phyloP scores from a whole-genome alignment of 1,284 basidiomycete genomes.

The Agaricales sp. region DNA sequence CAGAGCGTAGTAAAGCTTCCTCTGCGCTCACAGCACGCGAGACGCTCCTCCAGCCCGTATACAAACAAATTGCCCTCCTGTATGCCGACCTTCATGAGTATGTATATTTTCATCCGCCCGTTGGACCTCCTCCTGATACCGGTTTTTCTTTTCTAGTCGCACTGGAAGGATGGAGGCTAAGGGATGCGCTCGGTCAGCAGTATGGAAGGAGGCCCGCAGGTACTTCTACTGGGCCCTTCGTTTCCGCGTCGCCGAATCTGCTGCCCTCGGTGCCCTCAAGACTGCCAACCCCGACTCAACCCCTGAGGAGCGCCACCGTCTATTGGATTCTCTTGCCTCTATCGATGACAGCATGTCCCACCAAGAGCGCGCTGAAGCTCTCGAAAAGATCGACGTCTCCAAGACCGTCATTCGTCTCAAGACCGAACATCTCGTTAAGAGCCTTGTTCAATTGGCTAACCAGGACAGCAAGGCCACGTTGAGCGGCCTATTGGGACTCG shows the following conservation, averaged over 20 bases:
- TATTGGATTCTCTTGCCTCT: conserved; percentile 50
- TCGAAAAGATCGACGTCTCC: conserved; percentile 60
- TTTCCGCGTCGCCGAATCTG: conserved; percentile 60
- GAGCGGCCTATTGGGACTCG: conserved; percentile 54
- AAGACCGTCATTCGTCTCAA: conserved; percentile 50
- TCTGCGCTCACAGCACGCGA: conserved; percentile 73
- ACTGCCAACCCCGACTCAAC: conserved; percentile 55
- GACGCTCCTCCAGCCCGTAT: conserved; percentile 78
- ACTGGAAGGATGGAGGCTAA: conserved; percentile 97
- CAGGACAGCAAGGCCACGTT: conserved; percentile 64
- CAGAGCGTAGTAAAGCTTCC: conserved; percentile 65
- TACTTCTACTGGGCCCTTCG: conserved; percentile 96
- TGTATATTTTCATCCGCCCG: conserved; percentile 20
- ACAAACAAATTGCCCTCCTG: conserved; percentile 87
- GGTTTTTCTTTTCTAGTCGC: conserved; percentile 44
- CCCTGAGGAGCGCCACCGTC: conserved; percentile 45
- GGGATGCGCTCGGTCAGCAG: conserved; percentile 76
- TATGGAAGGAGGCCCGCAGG: conserved; percentile 85
- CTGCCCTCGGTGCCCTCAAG: conserved; percentile 45
- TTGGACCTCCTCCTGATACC: conserved; percentile 7
- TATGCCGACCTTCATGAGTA: conserved; percentile 97
- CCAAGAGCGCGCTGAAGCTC: conserved; percentile 43
- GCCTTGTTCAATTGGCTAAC: conserved; percentile 50
- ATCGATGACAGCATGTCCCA: conserved; percentile 42
- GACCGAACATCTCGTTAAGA: conserved; percentile 52